A percentile compares a stretch with the other conserved stretches of the same genome.
These are phyloP conservation scores for Cyberlindnera nakhonratchasimensis DNA, from an alignment of 805 yeast genomes.

Conservation along the genomic window DNA sequence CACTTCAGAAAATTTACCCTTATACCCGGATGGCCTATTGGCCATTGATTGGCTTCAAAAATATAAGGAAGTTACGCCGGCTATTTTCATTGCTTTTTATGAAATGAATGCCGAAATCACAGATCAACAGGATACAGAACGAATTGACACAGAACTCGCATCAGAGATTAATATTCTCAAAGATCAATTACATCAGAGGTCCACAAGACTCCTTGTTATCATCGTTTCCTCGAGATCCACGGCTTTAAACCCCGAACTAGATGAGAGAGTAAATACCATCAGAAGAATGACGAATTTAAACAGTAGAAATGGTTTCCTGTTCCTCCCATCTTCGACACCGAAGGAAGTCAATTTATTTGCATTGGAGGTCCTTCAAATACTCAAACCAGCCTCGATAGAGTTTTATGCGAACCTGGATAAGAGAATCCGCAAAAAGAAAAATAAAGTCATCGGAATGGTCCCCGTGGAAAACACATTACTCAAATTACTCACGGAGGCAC, in stretches of 20 bases:
- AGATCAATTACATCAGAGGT: conserved; percentile 28
- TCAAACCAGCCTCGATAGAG: conserved; percentile 41
- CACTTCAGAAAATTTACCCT: conserved; percentile 21
- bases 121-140: conserved; percentile 22
- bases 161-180: conserved; percentile 36
- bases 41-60: conserved; percentile 53
- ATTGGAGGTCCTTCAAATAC: conserved; percentile 35
- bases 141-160: conserved; percentile 33
- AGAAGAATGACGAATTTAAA: conserved; percentile 42
- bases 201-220: conserved; percentile 35
- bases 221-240: conserved; percentile 32
- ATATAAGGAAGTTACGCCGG: conserved; percentile 45
- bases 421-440: conserved; percentile 37
- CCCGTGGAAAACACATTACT: conserved; percentile 1
- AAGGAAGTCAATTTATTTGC: conserved; percentile 41
- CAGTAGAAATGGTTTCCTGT: conserved; percentile 42
- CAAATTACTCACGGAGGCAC: conserved; percentile 28
- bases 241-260: conserved; percentile 31
- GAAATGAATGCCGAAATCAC: conserved; percentile 35
- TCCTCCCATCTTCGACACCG: conserved; percentile 35
- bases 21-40: conserved; percentile 33
- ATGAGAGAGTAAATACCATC: conserved; percentile 34
- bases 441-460: conserved; percentile 20
- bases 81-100: conserved; percentile 43
- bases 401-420: conserved; percentile 42